phyloP scores from a whole-genome alignment of 768 basidiomycete genomes.

The Chalciporus piperatus region DNA sequence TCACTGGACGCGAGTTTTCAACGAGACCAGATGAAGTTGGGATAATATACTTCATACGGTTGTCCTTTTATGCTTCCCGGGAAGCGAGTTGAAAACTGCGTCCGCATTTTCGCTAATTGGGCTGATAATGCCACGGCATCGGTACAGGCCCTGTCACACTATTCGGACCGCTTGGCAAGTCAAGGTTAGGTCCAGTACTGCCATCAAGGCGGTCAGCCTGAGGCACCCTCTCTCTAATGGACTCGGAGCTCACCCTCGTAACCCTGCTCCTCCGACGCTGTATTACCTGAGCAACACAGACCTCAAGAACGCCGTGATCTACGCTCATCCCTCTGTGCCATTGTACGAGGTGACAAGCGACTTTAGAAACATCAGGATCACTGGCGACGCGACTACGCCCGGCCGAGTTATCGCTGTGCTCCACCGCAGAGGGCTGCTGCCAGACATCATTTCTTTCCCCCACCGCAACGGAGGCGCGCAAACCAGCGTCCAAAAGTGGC shows the following conservation, averaged over 20 bases:
- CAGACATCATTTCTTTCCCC: conserved; percentile 29
- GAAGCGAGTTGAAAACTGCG: too few relatives aligned
- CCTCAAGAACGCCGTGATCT: conserved; percentile 19
- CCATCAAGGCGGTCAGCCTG: background rate
- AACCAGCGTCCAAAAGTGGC: conserved; percentile 26
- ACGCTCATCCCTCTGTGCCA: conserved; percentile 14
- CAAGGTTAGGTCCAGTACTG: too few relatives aligned
- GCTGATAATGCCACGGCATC: too few relatives aligned
- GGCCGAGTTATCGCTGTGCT: conserved; percentile 21
- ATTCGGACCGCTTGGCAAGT: too few relatives aligned
- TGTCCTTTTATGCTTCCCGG: background rate
- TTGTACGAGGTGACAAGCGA: conserved; percentile 26
- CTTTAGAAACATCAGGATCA: conserved; percentile 17
- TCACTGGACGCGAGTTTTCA: background rate
- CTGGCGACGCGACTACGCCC: conserved; percentile 6
- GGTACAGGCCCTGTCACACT: too few relatives aligned
- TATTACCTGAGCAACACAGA: conserved; percentile 26
- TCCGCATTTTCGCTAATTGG: too few relatives aligned
- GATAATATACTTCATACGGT: background rate
- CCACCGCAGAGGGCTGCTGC: conserved; percentile 26
- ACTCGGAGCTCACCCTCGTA: conserved; percentile 30
- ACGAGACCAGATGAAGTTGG: background rate
- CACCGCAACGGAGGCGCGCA: conserved; percentile 3
- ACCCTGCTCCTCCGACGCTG: conserved; percentile 20
- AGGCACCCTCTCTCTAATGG: conserved; percentile 17